Evolutionary conservation across 2,329 filamentous ascomycete species (phyloP).

Genomic region (Cercospora berteroae): DNA sequence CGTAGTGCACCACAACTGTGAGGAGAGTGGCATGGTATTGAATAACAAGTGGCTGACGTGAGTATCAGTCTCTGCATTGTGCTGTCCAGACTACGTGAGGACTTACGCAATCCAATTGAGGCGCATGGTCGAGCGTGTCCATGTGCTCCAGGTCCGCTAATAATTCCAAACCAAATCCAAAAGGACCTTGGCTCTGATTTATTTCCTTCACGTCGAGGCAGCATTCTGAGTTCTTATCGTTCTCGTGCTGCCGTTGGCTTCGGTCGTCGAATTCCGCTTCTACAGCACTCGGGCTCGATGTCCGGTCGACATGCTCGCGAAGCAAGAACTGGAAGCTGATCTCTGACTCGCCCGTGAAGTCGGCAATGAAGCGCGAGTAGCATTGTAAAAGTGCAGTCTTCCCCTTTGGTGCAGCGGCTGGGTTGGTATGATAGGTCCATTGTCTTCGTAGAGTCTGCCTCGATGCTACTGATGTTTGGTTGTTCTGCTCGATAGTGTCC

Average conservation of each 20-base stretch:
- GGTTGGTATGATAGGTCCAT: conserved; percentile 10
- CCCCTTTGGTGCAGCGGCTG: conserved; percentile 13
- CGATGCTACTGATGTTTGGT: neutral
- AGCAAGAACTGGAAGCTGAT: conserved; percentile 18
- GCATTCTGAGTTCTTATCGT: neutral
- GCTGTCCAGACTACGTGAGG: neutral
- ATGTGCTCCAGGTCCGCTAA: conserved; percentile 18
- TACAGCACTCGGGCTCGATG: conserved; percentile 7
- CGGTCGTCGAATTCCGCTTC: conserved; percentile 9
- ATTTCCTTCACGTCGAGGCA: neutral
- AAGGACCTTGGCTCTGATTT: neutral
- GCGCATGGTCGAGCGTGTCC: neutral
- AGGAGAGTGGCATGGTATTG: conserved; percentile 18
- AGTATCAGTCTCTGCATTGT: neutral
- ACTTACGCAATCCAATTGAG: conserved; percentile 12
- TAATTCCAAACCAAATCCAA: conserved; percentile 17
- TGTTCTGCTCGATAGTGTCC: conserved; percentile 11
- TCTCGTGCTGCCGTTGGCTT: neutral
- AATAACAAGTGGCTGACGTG: conserved; percentile 16
- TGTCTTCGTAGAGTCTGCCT: conserved; percentile 3
- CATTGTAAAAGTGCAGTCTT: conserved; percentile 14
- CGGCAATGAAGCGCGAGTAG: conserved; percentile 18
- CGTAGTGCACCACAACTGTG: conserved; percentile 12
- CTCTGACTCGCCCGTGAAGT: conserved; percentile 18
- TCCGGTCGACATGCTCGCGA: neutral